phyloP scores from a whole-genome alignment of 202 grass and related monocot genomes.

The Tripidium arundinaceum region DNA sequence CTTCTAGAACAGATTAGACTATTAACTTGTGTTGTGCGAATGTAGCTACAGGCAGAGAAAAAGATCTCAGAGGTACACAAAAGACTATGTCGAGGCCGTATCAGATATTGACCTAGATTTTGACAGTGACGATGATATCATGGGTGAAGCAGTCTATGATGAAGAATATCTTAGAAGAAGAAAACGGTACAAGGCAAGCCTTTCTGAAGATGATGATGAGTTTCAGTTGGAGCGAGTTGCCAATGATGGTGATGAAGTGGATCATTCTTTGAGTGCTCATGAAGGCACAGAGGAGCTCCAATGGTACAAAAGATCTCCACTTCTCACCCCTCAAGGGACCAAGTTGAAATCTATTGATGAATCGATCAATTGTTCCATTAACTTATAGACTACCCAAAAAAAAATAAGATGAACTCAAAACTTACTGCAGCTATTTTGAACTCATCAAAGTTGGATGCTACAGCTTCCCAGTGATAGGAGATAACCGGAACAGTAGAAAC shows the following conservation, averaged over 20 bases:
- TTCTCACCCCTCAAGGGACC: constrained; percentile 35
- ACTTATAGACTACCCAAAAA: background rate
- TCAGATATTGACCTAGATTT: constrained; percentile 50
- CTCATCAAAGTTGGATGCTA: constrained; percentile 81
- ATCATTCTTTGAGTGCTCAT: constrained; percentile 59
- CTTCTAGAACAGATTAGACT: background rate
- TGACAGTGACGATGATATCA: constrained; percentile 79
- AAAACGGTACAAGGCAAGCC: constrained; percentile 45
- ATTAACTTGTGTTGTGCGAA: constrained; percentile 2
- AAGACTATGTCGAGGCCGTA: constrained; percentile 72
- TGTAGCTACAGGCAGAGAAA: constrained; percentile 64
- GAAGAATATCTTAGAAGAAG: constrained; percentile 88
- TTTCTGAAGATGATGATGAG: constrained; percentile 60
- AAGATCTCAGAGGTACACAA: constrained; percentile 66
- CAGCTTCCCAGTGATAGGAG: constrained; percentile 76
- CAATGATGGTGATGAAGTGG: constrained; percentile 42
- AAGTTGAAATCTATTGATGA: constrained; percentile 42
- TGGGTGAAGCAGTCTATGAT: constrained; percentile 91
- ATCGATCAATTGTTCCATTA: constrained; percentile 8
- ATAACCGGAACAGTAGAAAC: constrained; percentile 41
- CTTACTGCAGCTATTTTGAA: constrained; percentile 77
- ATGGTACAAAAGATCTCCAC: constrained; percentile 34
- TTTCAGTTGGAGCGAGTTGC: constrained; percentile 55
- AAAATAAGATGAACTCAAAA: constrained; percentile 29
- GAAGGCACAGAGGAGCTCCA: constrained; percentile 44